Evolutionary conservation across 176 grass and related monocot genomes (phyloP), one percentile per base, ranked within the genome.

Genomic region (Musa schizocarpa): DNA sequence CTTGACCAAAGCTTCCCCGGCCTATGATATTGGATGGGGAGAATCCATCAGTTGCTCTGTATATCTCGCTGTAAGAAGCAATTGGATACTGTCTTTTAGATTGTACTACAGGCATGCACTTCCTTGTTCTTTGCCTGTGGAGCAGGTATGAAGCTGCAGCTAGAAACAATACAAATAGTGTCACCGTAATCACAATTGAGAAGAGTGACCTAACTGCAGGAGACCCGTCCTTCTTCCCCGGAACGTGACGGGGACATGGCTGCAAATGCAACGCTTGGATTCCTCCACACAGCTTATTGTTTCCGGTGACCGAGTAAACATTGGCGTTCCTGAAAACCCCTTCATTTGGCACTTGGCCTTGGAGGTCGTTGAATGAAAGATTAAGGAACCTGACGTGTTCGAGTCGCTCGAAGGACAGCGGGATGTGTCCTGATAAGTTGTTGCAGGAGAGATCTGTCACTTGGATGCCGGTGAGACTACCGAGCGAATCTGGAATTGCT

Each of bases 401-500:
- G 2, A 54, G 53, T 54, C 53, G 9, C 53, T 13, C 13, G 53
- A 54, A 54, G 53, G 53, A 54, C 13, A 13, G 11, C 13, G 53
- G 53, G 13, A 54, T 54, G 13, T 1, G 11, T 54, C 53, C 53
- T 54, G 53, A 54, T 54, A 54, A 54, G 0, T 54, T 11, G 53
- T 54, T 54, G 53, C 53, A 11, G 53, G 53, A 54, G 53, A 54
- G 53, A 54, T 54, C 53, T 9, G 13, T 59, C 11, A 64, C 13
- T 49, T 66, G 8, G n/a, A 91, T 79, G 1, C 85, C 88, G 59
- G 48, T 74, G 9, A 87, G 50, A 17, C 34, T 49, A 1, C 21
- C 66, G 5, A 87, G 7, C 16, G 73, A 78, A 52, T 61, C 14
- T 2, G 82, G 85, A 24, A 87, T 85, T 25, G 51, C 0, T 10